A percentile compares a stretch with the other conserved stretches of the same genome.
These are phyloP conservation scores for Rhizopus arrhizus DNA, from an alignment of 371 early-diverging fungal genomes.

Conservation along the genomic window DNA sequence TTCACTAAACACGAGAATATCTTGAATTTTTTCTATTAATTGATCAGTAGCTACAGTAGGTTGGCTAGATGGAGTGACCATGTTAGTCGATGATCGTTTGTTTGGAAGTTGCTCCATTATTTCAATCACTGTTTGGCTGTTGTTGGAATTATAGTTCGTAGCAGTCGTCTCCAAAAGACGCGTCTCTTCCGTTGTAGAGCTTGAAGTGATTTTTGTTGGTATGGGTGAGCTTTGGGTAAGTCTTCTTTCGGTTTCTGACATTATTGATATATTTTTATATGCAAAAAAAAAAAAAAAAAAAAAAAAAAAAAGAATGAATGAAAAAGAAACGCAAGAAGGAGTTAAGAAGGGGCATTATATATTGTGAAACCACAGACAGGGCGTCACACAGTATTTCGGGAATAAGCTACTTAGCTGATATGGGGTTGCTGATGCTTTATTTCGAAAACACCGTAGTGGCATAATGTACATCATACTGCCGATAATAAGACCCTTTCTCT, in stretches of 20 bases:
- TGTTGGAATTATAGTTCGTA: constrained; percentile 13
- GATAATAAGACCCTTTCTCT: no score
- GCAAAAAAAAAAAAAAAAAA: no score
- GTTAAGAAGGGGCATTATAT: no score
- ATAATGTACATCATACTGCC: no score
- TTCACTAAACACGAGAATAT: constrained; percentile 32
- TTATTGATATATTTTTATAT: background rate
- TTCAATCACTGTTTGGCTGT: constrained; percentile 23
- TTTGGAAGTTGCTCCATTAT: constrained; percentile 2
- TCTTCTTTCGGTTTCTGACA: background rate
- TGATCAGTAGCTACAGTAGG: constrained; percentile 28
- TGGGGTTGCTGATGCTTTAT: no score
- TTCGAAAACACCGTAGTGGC: no score
- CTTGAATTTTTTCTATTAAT: constrained; percentile 36
- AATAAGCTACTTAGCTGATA: no score
- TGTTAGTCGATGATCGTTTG: background rate
- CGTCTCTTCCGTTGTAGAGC: constrained; percentile 22
- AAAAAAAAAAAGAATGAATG: no score
- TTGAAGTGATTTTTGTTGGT: constrained; percentile 9
- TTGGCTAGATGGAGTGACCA: constrained; percentile 10
- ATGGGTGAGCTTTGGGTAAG: background rate
- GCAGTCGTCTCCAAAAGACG: constrained; percentile 21
- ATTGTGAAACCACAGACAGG: no score
- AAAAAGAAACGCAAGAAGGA: no score
- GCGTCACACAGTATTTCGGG: no score